phyloP scores from a whole-genome alignment of 2,329 filamentous ascomycete species.

The Calonectria pauciramosa region DNA sequence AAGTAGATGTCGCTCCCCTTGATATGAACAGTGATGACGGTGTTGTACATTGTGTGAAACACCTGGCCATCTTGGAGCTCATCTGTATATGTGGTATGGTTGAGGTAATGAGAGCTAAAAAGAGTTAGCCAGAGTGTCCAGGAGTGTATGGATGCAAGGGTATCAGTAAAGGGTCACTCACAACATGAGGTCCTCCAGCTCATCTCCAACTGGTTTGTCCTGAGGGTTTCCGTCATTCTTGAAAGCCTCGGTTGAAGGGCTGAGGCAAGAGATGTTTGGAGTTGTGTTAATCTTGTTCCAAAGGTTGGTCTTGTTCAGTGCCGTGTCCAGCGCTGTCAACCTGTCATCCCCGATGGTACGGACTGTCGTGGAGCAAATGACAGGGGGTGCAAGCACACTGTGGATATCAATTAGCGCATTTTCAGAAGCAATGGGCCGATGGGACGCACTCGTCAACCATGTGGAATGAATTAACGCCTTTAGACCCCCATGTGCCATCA shows the following conservation, averaged over 20 bases:
- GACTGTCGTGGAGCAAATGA: constrained; percentile 34
- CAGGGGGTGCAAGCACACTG: constrained; percentile 35
- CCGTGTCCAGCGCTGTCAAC: constrained; percentile 27
- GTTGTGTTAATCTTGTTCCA: constrained; percentile 34
- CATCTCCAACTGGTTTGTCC: constrained; percentile 15
- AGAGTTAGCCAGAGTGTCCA: not conserved
- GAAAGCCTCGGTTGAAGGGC: constrained; percentile 35
- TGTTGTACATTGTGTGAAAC: constrained; percentile 33
- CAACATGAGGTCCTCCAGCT: constrained; percentile 26
- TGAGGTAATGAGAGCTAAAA: constrained; percentile 34
- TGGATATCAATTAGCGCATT: not conserved
- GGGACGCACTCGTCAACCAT: constrained; percentile 33
- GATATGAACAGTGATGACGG: constrained; percentile 27
- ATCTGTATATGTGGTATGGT: constrained; percentile 38
- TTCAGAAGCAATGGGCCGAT: not conserved
- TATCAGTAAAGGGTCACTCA: not conserved
- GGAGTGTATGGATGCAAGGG: no score
- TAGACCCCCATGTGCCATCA: constrained; percentile 37
- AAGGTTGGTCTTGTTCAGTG: constrained; percentile 30
- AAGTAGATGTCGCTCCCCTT: constrained; percentile 36
- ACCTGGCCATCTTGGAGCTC: constrained; percentile 33
- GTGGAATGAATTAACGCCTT: constrained; percentile 35
- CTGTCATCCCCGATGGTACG: constrained; percentile 1
- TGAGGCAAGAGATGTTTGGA: constrained; percentile 39
- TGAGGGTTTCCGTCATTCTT: constrained; percentile 34